Percentiles rank a stretch among this genome's conserved stretches.
Conservation (phyloP, 306 rosid genomes). For the Citrullus colocynthis region DNA sequence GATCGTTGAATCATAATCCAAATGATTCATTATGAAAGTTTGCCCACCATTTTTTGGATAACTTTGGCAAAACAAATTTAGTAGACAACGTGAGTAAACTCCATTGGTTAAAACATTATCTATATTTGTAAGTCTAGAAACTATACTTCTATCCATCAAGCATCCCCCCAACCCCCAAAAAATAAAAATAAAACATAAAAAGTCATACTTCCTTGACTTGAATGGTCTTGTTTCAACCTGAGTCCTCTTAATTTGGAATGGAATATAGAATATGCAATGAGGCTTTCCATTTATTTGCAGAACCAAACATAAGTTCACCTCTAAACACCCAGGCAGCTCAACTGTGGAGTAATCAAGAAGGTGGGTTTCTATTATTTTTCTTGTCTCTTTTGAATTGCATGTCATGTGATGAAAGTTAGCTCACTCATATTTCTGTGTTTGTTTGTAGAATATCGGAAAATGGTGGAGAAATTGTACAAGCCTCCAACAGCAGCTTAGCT, state of each 20-base stretch:
- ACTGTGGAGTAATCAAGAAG: slow-evolving; percentile 91
- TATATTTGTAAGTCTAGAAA: too few species aligned
- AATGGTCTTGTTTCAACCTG: not conserved
- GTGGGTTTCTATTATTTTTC: slow-evolving; percentile 17
- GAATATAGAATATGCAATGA: not conserved
- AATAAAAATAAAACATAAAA: too few species aligned
- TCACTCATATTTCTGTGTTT: not conserved
- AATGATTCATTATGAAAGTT: too few species aligned
- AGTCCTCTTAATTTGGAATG: not conserved
- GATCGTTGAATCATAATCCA: too few species aligned
- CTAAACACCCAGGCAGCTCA: slow-evolving; percentile 89
- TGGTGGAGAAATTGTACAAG: slow-evolving; percentile 87
- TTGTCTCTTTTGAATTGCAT: not conserved
- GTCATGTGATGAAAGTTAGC: not conserved
- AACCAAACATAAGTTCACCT: slow-evolving; percentile 87
- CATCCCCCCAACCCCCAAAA: not conserved
- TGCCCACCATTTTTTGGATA: too few species aligned
- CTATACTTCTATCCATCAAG: not conserved
- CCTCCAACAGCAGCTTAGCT: slow-evolving; percentile 19
- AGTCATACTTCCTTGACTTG: not conserved
- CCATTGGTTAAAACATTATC: too few species aligned
- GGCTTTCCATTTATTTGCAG: slow-evolving; percentile 19
- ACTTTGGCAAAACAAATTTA: too few species aligned
- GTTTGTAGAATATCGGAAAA: slow-evolving; percentile 64
- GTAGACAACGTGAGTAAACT: too few species aligned